These are phyloP conservation scores for Sordaria brevicollis DNA, from an alignment of 495 filamentous ascomycete species.

Conservation along the genomic window DNA sequence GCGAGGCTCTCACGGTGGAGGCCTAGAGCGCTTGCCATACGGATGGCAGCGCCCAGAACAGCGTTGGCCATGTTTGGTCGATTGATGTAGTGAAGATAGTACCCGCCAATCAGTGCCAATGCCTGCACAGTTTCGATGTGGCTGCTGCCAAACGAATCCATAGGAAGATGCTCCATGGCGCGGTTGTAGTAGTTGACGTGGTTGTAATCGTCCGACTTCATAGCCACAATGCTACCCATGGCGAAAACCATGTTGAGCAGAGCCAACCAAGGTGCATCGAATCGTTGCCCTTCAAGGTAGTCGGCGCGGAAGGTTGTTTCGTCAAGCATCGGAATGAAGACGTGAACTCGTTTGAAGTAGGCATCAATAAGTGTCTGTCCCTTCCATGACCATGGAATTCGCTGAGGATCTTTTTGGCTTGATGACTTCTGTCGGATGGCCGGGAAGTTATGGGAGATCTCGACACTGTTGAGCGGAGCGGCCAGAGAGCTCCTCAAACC, in stretches of 20 bases:
- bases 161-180: conserved; percentile 55
- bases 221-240: conserved; percentile 62
- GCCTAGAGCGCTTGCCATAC: conserved; percentile 64
- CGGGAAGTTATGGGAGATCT: conserved; percentile 37
- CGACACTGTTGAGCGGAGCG: conserved; percentile 36
- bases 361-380: conserved; percentile 58
- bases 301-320: conserved; percentile 64
- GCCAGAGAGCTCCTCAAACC: conserved; percentile 48
- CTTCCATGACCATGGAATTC: conserved; percentile 48
- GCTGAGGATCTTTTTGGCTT: conserved; percentile 38
- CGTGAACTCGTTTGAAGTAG: conserved; percentile 69
- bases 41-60: conserved; percentile 53
- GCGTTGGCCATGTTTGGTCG: conserved; percentile 67
- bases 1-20: conserved; percentile 62
- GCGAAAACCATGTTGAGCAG: conserved; percentile 75
- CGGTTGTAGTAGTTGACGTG: conserved; percentile 65
- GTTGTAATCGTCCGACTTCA: conserved; percentile 57
- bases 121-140: conserved; percentile 64
- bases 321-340: conserved; percentile 67
- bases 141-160: conserved; percentile 59
- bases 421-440: conserved; percentile 36
- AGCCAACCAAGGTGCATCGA: conserved; percentile 64
- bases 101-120: conserved; percentile 60
- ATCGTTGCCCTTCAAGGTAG: conserved; percentile 54
- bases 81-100: conserved; percentile 73